Evolutionary conservation across 768 basidiomycete species (phyloP).

Genomic region (Pleurotus giganteus): DNA sequence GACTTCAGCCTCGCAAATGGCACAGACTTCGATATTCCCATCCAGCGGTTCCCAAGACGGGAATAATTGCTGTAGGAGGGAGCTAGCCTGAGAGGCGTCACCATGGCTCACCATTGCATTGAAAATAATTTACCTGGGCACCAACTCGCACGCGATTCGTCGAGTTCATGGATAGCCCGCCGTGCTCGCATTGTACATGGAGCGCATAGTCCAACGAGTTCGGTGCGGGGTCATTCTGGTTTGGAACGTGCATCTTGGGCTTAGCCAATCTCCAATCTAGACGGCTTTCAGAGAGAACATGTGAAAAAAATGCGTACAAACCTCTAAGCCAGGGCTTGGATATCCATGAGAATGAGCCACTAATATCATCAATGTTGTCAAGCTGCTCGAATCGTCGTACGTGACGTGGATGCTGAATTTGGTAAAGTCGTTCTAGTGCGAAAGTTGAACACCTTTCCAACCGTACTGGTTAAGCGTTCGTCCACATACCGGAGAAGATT

Average conservation of each 20-base stretch:
- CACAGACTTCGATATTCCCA: conserved; percentile 51
- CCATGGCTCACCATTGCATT: conserved; percentile 2
- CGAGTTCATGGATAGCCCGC: conserved; percentile 50
- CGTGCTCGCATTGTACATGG: conserved; percentile 76
- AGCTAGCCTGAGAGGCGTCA: conserved; percentile 45
- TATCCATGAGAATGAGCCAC: conserved; percentile 54
- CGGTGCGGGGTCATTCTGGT: conserved; percentile 64
- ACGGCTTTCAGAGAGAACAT: background rate
- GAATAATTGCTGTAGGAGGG: conserved; percentile 55
- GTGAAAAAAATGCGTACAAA: conserved; percentile 23
- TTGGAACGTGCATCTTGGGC: conserved; percentile 73
- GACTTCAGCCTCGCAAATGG: conserved; percentile 57
- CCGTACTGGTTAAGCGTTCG: background rate
- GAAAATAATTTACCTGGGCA: conserved; percentile 39
- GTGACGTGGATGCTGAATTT: conserved; percentile 61
- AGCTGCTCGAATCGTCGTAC: conserved; percentile 59
- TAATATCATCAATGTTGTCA: conserved; percentile 36
- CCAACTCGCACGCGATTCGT: conserved; percentile 64
- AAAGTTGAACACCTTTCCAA: conserved; percentile 4
- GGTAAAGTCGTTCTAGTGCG: conserved; percentile 63
- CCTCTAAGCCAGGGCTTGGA: conserved; percentile 82
- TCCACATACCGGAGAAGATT: conserved; percentile 53
- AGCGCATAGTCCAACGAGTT: conserved; percentile 51
- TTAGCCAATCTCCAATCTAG: conserved; percentile 71
- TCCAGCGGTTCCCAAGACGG: conserved; percentile 62